These are phyloP conservation scores for Lycium ferocissimum DNA, from an alignment of 257 asterid genomes.

Conservation along the genomic window DNA sequence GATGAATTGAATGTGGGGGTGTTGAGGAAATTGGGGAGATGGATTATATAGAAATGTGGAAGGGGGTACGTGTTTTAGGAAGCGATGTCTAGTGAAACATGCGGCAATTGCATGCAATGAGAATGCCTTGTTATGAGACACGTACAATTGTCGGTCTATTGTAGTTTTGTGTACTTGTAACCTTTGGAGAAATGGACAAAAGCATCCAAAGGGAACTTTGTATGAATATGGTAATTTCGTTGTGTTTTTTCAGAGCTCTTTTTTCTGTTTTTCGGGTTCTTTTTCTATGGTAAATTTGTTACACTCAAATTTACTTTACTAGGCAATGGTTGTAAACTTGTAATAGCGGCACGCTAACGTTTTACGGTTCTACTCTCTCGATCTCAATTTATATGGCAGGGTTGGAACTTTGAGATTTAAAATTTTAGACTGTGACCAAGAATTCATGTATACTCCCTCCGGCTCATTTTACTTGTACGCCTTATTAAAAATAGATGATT, in stretches of 20 bases:
- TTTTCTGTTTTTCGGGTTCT: neutral
- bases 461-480: no score
- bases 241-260: neutral
- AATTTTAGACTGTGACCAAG: no score
- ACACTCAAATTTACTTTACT: no score
- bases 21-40: neutral
- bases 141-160: neutral
- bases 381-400: no score
- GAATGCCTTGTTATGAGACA: neutral
- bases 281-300: neutral
- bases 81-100: conserved; percentile 2
- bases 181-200: neutral
- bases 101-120: conserved; percentile 27
- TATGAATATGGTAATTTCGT: neutral
- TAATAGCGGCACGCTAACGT: no score
- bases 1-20: neutral
- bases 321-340: no score
- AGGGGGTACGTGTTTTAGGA: conserved; percentile 21
- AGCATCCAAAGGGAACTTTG: neutral
- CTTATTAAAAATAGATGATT: no score
- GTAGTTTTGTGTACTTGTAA: neutral
- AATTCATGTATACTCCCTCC: no score
- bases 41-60: conserved; percentile 25
- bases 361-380: no score
- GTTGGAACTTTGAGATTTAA: no score